Evolutionary conservation across 257 asterid genomes (phyloP), one percentile per base, ranked within the genome.

Genomic region (Gentiana macrophylla): DNA sequence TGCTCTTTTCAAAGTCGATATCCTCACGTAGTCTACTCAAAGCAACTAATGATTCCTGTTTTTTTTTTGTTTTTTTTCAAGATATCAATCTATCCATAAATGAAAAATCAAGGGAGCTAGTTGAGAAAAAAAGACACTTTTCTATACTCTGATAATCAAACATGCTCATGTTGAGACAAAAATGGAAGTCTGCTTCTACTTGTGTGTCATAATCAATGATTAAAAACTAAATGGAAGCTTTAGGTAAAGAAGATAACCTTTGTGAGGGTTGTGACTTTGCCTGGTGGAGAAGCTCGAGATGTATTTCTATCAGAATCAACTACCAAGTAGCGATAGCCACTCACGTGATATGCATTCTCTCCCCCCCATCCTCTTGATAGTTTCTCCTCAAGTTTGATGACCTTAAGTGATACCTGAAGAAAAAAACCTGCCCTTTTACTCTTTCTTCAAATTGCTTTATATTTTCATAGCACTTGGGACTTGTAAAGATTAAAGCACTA

Each of bases 291-390:
- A 53, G 95, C 86, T 75, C 99, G 80, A 52, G 99, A 88, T 62
- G 71, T 62, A 61, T 37, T 60, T 77, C 80, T 80, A 67, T 92
- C 94, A 50, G 85, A 84, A 72, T 88, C 99, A 69, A 85, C 82
- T 67, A 92, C 80, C 70, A 92, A 75, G 72, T 92, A 92, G 48
- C 97, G 94, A 65, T 88, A 92, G 51, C 97, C 95, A 72, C 91
- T 73, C 56, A 92, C 99, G 49, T 92, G 99, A 74, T 92, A 92
- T 13, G 99, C 99, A 70, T 88, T 88, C 76, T 92, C 97, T 41
- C 99, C 99, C 55, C 83, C 99, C 97, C 97, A 92, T 46, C 97
- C 99, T 81, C 93, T 82, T 41, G 95, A 88, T 63, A 92, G 77
- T 86, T 74, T 92, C 77, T 92, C 97, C 72, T 92, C 99, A 65